Percentiles rank a stretch among this genome's conserved stretches.
Conservation (phyloP, 2,329 filamentous ascomycete genomes). For the Colletotrichum filicis region DNA sequence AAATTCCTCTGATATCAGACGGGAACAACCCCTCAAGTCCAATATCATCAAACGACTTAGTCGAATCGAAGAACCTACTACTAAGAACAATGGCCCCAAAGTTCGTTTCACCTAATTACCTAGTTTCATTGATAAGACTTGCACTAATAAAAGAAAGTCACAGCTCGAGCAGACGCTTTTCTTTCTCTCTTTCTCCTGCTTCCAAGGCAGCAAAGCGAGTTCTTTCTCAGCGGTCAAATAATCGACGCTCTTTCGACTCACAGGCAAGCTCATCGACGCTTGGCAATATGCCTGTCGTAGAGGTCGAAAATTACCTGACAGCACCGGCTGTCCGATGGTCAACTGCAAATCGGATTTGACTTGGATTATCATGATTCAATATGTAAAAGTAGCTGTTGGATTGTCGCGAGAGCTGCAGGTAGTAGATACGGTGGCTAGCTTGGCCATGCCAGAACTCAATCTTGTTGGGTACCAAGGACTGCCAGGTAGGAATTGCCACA, state of each 20-base stretch:
- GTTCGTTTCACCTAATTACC: neutral
- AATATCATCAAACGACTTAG: too few relatives aligned
- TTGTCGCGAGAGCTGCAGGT: too few relatives aligned
- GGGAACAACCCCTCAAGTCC: too few relatives aligned
- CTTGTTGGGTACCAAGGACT: too few relatives aligned
- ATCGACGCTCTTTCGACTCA: conserved; percentile 24
- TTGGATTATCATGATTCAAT: too few relatives aligned
- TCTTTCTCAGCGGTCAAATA: conserved; percentile 7
- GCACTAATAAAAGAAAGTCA: neutral
- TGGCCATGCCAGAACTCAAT: too few relatives aligned
- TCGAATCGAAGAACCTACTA: neutral
- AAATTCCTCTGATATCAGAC: too few relatives aligned
- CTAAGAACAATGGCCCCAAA: conserved; percentile 15
- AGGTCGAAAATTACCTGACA: conserved; percentile 23
- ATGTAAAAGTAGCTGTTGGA: too few relatives aligned
- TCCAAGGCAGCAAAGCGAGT: conserved; percentile 18
- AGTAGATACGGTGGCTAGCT: too few relatives aligned
- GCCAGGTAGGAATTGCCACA: too few relatives aligned
- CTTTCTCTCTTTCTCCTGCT: conserved; percentile 25
- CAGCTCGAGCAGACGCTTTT: conserved; percentile 26
- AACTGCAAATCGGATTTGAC: conserved; percentile 19
- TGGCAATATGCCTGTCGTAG: conserved; percentile 19
- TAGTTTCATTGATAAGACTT: too few relatives aligned
- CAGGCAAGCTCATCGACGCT: conserved; percentile 27
- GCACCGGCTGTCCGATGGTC: conserved; percentile 24